Percentiles rank a stretch among this genome's conserved stretches.
phyloP scores from a whole-genome alignment of 2,329 filamentous ascomycete genomes.

The Clonostachys solani region DNA sequence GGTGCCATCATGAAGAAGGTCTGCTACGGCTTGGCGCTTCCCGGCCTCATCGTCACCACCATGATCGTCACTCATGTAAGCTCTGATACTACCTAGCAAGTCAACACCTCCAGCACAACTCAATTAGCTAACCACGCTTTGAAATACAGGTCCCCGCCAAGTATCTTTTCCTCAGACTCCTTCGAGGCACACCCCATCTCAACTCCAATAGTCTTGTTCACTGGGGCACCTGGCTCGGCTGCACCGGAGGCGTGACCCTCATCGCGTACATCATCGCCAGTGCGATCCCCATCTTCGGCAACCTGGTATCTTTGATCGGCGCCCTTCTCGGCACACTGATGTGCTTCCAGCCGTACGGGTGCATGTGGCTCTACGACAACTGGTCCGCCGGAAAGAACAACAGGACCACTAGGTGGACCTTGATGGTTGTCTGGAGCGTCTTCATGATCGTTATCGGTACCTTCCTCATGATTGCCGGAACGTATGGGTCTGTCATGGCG shows the following conservation, averaged over 20 bases:
- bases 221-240: constrained; percentile 22
- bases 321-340: constrained; percentile 17
- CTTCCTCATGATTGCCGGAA: constrained; percentile 37
- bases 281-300: constrained; percentile 18
- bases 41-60: constrained; percentile 18
- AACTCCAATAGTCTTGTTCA: constrained; percentile 18
- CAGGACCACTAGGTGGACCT: neutral
- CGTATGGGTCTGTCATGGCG: constrained; percentile 34
- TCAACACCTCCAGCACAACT: neutral
- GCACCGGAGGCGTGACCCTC: constrained; percentile 13
- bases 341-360: constrained; percentile 20
- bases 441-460: constrained; percentile 11
- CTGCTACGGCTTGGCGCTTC: constrained; percentile 32
- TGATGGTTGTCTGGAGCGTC: constrained; percentile 6
- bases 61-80: constrained; percentile 19
- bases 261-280: constrained; percentile 20
- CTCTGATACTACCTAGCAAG: constrained; percentile 9
- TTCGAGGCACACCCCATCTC: constrained; percentile 14
- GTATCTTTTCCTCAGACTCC: constrained; percentile 12
- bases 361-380: constrained; percentile 39
- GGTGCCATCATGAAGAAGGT: constrained; percentile 34
- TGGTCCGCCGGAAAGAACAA: constrained; percentile 11
- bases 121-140: neutral
- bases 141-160: constrained; percentile 10
- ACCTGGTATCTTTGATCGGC: constrained; percentile 17